phyloP scores from a whole-genome alignment of 805 yeast genomes.

The Candida methanosorbosa region DNA sequence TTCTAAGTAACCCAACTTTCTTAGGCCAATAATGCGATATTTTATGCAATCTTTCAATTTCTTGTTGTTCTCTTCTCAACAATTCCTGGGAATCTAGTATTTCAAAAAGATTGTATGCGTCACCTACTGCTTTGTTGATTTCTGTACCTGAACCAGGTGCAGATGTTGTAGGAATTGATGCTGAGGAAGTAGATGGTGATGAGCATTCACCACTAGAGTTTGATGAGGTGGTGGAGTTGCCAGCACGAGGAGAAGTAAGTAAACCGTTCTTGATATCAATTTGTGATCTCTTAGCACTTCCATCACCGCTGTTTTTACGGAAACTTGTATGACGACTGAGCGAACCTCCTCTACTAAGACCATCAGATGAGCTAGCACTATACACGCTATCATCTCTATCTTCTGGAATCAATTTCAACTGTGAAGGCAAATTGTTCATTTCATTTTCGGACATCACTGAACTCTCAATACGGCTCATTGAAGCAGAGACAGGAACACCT shows the following conservation, averaged over 20 bases:
- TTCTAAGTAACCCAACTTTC: constrained; percentile 55
- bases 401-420: constrained; percentile 37
- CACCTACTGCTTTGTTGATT: constrained; percentile 5
- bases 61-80: constrained; percentile 35
- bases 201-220: no score
- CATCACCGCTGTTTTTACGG: constrained; percentile 16
- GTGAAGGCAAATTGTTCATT: constrained; percentile 39
- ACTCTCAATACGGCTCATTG: neutral
- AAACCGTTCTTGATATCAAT: neutral
- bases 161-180: no score
- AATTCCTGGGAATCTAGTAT: constrained; percentile 33
- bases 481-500: neutral
- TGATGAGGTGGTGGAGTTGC: neutral
- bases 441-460: constrained; percentile 2
- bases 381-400: constrained; percentile 24
- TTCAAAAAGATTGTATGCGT: constrained; percentile 11
- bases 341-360: constrained; percentile 3
- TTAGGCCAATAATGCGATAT: constrained; percentile 41
- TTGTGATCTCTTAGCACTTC: neutral
- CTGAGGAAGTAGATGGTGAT: no score
- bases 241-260: neutral
- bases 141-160: constrained; percentile 6
- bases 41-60: constrained; percentile 26
- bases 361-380: constrained; percentile 19
- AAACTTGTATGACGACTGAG: constrained; percentile 5